Base-by-base conservation (phyloP, 768 basidiomycete species). In the Pisolithus orientalis region DNA sequence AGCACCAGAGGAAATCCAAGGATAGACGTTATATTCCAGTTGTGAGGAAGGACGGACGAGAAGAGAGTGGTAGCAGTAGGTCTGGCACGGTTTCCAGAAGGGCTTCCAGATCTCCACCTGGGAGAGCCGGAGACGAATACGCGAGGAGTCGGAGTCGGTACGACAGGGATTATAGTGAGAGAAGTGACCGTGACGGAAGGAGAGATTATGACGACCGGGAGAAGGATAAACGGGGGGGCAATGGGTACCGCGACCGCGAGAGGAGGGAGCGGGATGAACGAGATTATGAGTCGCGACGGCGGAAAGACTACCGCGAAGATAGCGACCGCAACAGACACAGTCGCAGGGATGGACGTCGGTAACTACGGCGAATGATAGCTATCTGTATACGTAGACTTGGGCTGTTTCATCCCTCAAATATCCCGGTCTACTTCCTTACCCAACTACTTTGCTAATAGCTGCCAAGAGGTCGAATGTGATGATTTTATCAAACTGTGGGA, bases 11-110 rank as follows among this genome's bases (percentile, higher is more conserved):
- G 31, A 59, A 55, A 29, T 51, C 59, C 6, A 79, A 79, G 3
- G 89, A 91, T 50, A 83, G 80, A 70, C 80, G 83, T 59, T 98
- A 96, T 63, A 72, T 94, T 27, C 94, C 96, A 10, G 72, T 98
- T 29, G 62, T 92, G 43, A 90, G 82, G 70, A 76, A 75, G 64
- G 90, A 89, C 48, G 75, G 64, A 63, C 58, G 59, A 44, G 59
- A 60, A 37, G 57, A 61, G 43, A 55, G 58, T 38, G 59, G 54
- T 39, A 59, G 70, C 55, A 66, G 68, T 65, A 57, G 68, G 65
- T 57, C 74, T 62, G 63, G 68, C 1, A 62, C 69, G 14, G 65
- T 65, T 21, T 84, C 84, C 3, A 68, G 80, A 55, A 70, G 77
- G 42, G 63, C 56, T 38, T 85, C 82, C 3, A 68, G 76, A 53